These are phyloP conservation scores for Cicer judaicum DNA, from an alignment of 306 rosid genomes.

Conservation along the genomic window DNA sequence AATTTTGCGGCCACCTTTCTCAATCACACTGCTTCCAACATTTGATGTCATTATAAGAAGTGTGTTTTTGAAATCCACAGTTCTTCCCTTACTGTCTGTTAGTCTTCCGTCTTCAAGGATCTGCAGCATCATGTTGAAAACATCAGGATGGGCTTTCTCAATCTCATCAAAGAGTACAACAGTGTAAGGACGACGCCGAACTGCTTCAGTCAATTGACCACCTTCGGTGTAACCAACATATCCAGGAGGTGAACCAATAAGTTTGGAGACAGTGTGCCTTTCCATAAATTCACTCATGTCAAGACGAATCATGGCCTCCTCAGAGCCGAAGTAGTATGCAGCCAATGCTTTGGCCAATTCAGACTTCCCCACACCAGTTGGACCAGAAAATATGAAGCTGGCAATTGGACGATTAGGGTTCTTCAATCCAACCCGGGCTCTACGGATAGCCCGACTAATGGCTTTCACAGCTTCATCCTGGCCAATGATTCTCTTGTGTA, in stretches of 20 bases:
- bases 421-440: conserved; percentile 96
- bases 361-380: conserved; percentile 99
- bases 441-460: conserved; percentile 91
- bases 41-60: conserved; percentile 96
- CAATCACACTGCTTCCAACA: conserved; percentile 96
- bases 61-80: conserved; percentile 94
- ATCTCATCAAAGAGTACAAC: conserved; percentile 96
- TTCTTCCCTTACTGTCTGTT: conserved; percentile 95
- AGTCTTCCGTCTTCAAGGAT: conserved; percentile 94
- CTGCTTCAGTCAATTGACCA: conserved; percentile 98
- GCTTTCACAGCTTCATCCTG: conserved; percentile 99
- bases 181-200: conserved; percentile 95
- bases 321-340: conserved; percentile 95
- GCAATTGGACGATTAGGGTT: conserved; percentile 98
- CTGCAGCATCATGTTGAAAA: conserved; percentile 99
- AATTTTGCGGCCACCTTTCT: conserved; percentile 87
- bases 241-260: conserved; percentile 98
- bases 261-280: conserved; percentile 96
- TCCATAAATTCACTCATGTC: conserved; percentile 99
- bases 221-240: conserved; percentile 99
- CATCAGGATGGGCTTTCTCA: conserved; percentile 98
- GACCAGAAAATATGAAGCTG: conserved; percentile 98
- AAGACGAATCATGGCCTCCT: conserved; percentile 98
- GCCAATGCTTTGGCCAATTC: conserved; percentile 96
- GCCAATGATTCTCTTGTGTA: conserved; percentile 84